A percentile compares a stretch with the other conserved stretches of the same genome.
Evolutionary conservation across 164 flowering plant genomes (phyloP).

Genomic region (Sedum album): DNA sequence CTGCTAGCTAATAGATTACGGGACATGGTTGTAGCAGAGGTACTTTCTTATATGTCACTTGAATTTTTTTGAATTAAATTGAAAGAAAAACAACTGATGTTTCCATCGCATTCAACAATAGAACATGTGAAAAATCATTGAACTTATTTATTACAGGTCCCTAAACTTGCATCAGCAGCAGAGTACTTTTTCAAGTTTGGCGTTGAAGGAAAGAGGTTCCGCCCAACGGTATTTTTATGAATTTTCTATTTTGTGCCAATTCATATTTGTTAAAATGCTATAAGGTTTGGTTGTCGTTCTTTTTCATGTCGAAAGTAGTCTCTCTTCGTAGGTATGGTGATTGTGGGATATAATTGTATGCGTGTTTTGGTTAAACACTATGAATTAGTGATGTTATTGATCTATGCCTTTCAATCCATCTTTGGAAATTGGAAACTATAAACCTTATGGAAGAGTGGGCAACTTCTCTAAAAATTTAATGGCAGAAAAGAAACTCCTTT

Average conservation of each 20-base stretch:
- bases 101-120: not conserved
- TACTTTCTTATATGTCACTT: slow-evolving; percentile 16
- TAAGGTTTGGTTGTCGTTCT: not conserved
- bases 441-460: no score
- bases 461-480: no score
- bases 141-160: slow-evolving; percentile 43
- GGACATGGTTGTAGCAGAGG: slow-evolving; percentile 87
- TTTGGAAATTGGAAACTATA: no score
- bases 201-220: slow-evolving; percentile 93
- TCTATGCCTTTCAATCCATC: no score
- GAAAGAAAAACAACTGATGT: no score
- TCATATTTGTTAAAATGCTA: not conserved
- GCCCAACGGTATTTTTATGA: slow-evolving; percentile 59
- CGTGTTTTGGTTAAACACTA: no score
- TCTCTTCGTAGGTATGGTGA: no score
- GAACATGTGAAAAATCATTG: not conserved
- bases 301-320: not conserved
- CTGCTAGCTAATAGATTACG: slow-evolving; percentile 63
- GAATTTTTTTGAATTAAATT: not conserved
- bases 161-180: slow-evolving; percentile 92
- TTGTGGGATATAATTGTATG: no score
- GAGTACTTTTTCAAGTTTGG: slow-evolving; percentile 94
- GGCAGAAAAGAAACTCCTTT: no score
- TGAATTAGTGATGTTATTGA: no score
- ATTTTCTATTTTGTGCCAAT: not conserved